Evolutionary conservation across 345 rosid species (phyloP).

Genomic region (Aurinia saxatilis): DNA sequence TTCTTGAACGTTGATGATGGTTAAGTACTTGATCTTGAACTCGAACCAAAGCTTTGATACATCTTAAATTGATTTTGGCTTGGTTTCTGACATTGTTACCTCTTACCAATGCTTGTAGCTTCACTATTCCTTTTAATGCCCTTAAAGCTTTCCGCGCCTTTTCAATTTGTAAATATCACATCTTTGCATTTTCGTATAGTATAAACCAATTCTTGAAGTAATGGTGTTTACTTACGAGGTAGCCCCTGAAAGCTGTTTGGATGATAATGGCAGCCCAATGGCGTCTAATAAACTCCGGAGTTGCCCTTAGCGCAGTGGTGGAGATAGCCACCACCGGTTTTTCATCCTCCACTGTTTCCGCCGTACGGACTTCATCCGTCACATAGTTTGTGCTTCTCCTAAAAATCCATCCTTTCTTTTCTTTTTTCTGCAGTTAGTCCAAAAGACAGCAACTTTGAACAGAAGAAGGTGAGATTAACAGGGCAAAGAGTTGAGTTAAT

Average conservation of each 20-base stretch:
- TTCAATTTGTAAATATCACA: no score
- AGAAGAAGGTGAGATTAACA: not conserved
- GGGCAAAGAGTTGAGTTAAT: not conserved
- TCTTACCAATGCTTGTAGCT: conserved; percentile 91
- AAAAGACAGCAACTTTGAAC: not conserved
- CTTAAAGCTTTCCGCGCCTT: conserved; percentile 74
- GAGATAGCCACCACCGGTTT: conserved; percentile 57
- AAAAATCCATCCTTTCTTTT: conserved; percentile 76
- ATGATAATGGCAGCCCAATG: conserved; percentile 71
- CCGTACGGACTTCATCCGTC: conserved; percentile 28
- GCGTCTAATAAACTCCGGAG: conserved; percentile 39
- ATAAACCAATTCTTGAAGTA: no score
- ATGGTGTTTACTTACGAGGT: conserved; percentile 46
- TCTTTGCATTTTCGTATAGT: no score
- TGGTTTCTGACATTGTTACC: conserved; percentile 81
- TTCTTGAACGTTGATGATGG: conserved; percentile 52
- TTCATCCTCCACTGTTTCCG: conserved; percentile 51
- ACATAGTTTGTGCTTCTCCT: conserved; percentile 31
- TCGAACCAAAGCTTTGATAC: conserved; percentile 74
- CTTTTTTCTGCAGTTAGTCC: conserved; percentile 43
- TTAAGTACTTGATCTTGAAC: conserved; percentile 63
- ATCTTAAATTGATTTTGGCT: conserved; percentile 63
- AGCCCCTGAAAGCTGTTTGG: conserved; percentile 81
- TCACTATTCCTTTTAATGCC: conserved; percentile 80
- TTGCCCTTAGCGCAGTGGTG: conserved; percentile 48